phyloP scores from a whole-genome alignment of 108 stramenopile genomes.

The Cyclotella distinguenda region DNA sequence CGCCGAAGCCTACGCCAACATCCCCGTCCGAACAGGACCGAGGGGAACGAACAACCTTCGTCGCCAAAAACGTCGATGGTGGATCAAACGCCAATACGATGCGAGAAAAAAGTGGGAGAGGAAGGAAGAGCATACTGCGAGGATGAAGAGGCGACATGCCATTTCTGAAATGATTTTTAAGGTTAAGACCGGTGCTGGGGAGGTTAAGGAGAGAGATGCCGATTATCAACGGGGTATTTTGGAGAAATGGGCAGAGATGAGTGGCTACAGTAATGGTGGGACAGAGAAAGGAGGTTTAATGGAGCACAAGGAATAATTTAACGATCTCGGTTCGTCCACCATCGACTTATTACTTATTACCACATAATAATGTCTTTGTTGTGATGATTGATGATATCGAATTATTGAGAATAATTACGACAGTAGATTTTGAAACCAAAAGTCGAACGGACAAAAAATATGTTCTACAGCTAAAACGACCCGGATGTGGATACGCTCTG shows the following conservation, averaged over 20 bases:
- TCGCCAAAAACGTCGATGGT: conserved; percentile 66
- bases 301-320: conserved; percentile 12
- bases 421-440: too few species aligned
- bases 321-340: too few species aligned
- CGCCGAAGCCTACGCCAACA: conserved; percentile 64
- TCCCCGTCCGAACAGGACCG: conserved; percentile 72
- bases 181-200: conserved; percentile 50
- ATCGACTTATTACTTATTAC: too few species aligned
- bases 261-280: conserved; percentile 11
- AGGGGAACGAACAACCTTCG: conserved; percentile 73
- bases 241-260: conserved; percentile 52
- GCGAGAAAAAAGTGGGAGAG: conserved; percentile 58
- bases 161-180: conserved; percentile 48
- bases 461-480: too few species aligned
- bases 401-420: too few species aligned
- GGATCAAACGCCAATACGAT: conserved; percentile 56
- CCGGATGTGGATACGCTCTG: too few species aligned
- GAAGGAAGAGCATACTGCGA: conserved; percentile 53
- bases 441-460: too few species aligned
- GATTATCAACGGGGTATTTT: conserved; percentile 70
- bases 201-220: conserved; percentile 43
- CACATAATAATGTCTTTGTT: too few species aligned
- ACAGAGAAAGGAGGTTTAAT: background rate
- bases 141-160: conserved; percentile 67
- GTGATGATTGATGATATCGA: too few species aligned